Base-by-base conservation (phyloP, 805 yeast genomes). In the Lipomyces sp. region DNA sequence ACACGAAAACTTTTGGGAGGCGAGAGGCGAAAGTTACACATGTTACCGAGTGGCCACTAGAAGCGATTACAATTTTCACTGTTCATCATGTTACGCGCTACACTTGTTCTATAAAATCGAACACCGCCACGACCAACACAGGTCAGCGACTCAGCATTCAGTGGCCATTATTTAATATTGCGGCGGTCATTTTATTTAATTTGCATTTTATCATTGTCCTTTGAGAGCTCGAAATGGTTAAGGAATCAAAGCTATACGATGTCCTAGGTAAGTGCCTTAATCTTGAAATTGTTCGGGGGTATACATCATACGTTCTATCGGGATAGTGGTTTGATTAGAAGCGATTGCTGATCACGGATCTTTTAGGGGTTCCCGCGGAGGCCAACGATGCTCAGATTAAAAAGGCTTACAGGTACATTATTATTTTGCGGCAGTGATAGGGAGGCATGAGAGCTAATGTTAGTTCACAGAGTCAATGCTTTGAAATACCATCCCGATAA, bases 401-500 rank as follows among this genome's bases (percentile, higher is more conserved):
- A 76, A 90, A 89, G 76, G 92, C 96, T 0, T 91, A 89, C 78
- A 82, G 73, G 73, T 69, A 61, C 10, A 64, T 53, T 11, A 18
- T 24, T 29, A n/a, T 42, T 42, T 42, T 37, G 39, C 39, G 39
- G 29, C 48, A 3, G 48, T 10, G 2, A 5, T 42, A 18, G 48
- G 15, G 39, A 30, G 11, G 29, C 4, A 5, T 15, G 39, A 6
- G 15, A 37, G 57, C 56, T 62, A 6, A 33, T 29, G 6, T 11
- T 30, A 2, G 53, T 24, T 18, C 57, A 7, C 51, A 71, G 93
- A 73, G 85, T 86, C 70, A 81, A 86, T 68, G 97, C 97, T 4
- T 82, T 90, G 69, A 85, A 83, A 71, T 85, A 87, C 73, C 97
- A 91, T 76, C 97, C 97, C 0, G 97, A 91, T 74, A 91, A 92